Evolutionary conservation across 2,329 filamentous ascomycete species (phyloP), one percentile per base, ranked within the genome.

Genomic region (Aspergillus sojae): DNA sequence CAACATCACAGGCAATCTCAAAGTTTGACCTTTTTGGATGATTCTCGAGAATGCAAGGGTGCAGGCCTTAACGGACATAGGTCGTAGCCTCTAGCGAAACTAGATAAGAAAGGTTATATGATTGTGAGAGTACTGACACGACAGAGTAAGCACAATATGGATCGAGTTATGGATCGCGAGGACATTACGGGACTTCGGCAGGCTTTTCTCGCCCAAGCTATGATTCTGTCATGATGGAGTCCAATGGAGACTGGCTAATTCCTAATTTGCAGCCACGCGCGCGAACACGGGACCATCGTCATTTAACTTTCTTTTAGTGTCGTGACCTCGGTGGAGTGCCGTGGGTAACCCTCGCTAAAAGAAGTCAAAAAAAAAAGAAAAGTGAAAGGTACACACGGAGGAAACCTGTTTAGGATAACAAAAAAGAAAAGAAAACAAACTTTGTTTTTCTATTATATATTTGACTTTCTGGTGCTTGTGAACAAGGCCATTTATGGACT

Each of bases 201-300:
- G 39, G n/a, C 26, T 21, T 53, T 53, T 19, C 30, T 53, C 14
- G 34, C 34, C 34, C 34, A 36, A 36, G 34, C 14, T 14, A 19
- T n/a, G 28, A 53, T 61, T 43, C 21, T 21, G 34, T 32, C 19
- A 9, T 58, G 55, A 64, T 63, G 60, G 65, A 65, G 59, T 62
- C 62, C 59, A 64, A 63, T 61, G 53, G 36, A 50, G 32, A 54
- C 54, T 53, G 55, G 63, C 41, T 43, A 41, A 62, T 64, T 58
- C 48, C 59, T 54, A 64, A 62, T 54, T 62, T 14, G 14, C 60
- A 65, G 60, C 65, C 67, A 68, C 62, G 60, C 62, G 65, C 63
- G 66, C 57, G 54, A 65, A 63, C 52, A 65, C 57, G 50, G 46
- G 61, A 65, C 65, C 61, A 65, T 63, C 64, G 11, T 63, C 63